phyloP scores from a whole-genome alignment of 441 rosid genomes.

The Erodium trifolium region DNA sequence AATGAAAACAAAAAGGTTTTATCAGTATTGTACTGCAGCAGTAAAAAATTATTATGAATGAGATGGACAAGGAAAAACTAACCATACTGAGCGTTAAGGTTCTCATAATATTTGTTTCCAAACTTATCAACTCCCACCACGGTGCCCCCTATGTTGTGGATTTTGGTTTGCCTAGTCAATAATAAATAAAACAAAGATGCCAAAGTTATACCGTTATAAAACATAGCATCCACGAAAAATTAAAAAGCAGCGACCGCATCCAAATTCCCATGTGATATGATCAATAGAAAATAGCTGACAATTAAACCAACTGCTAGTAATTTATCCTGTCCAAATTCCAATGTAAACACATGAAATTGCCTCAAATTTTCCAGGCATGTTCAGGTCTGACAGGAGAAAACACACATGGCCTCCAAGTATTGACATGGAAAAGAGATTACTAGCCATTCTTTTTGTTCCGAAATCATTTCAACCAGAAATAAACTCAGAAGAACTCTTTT shows the following conservation, averaged over 20 bases:
- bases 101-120: slow-evolving; percentile 90
- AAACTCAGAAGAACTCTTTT: background rate
- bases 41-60: background rate
- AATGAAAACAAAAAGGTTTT: background rate
- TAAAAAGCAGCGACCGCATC: background rate
- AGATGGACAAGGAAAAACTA: slow-evolving; percentile 20
- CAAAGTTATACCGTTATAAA: slow-evolving; percentile 10
- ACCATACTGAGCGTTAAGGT: slow-evolving; percentile 64
- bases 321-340: background rate
- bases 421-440: background rate
- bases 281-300: no score
- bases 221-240: slow-evolving; percentile 1
- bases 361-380: background rate
- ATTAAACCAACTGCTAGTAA: background rate
- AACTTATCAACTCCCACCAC: slow-evolving; percentile 82
- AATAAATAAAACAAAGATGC: slow-evolving; percentile 5
- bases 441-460: background rate
- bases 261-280: background rate
- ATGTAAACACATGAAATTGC: background rate
- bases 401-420: background rate
- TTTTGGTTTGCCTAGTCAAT: slow-evolving; percentile 71
- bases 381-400: background rate
- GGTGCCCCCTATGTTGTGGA: slow-evolving; percentile 82
- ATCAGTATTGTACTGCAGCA: background rate
- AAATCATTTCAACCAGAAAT: background rate